Evolutionary conservation across 805 yeast species (phyloP), one percentile per base, ranked within the genome.

Genomic region (Kuraishia floccosa): DNA sequence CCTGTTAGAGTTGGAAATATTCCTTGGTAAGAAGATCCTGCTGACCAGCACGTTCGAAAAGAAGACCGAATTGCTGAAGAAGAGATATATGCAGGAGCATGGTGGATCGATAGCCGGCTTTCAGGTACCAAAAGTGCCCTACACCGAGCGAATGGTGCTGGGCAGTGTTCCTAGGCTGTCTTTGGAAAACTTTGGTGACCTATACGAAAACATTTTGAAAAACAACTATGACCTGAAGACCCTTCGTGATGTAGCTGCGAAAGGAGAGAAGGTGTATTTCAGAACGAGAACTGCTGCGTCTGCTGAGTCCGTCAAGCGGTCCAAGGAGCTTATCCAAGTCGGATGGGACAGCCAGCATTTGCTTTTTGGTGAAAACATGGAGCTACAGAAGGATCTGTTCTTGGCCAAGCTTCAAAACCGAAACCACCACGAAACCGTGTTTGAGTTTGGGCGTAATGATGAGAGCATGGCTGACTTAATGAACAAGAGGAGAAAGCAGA

Each of bases 341-440:
- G 86, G 87, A 2, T 91, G 97, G 96, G 95, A 89, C 51, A 85
- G 72, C 14, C 89, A 81, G 45, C 85, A 85, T 53, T 56, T 86
- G 20, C 51, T 82, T 32, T 83, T 86, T 49, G 93, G 93, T 15
- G 66, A 70, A 19, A 84, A 84, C 46, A 50, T 66, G 32, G 94
- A 83, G 42, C 66, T 65, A 39, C 91, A 81, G 42, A 83, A 82
- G 49, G 65, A 79, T 17, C 66, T 56, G 25, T 77, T 91, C 45
- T 64, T 91, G 40, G 81, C 73, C 4, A 74, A 75, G 43, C 59
- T 91, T 37, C 72, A 73, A 36, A 68, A 82, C 41, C 65, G 96
- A 48, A 52, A 62, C 26, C 62, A 73, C 30, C 79, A 83, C 44
- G 97, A 91, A 50, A 91, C 98, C 0, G 96, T 91, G 3, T 91